A percentile compares a stretch with the other conserved stretches of the same genome.
These are phyloP conservation scores for Fraxinus velutina DNA, from an alignment of 305 asterid genomes.

Conservation along the genomic window DNA sequence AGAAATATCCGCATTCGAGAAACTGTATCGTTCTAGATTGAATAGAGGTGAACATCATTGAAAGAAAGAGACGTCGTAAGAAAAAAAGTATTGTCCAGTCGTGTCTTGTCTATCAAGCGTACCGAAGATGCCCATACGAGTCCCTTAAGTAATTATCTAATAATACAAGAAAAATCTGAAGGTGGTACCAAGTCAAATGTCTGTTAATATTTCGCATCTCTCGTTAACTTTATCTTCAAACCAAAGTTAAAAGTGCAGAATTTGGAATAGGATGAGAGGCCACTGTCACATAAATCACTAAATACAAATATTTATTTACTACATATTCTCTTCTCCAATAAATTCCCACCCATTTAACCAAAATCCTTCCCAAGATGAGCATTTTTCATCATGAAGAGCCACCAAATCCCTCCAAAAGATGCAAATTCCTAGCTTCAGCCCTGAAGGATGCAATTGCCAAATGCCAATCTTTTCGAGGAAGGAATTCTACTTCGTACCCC, in stretches of 20 bases:
- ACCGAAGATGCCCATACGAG: not conserved
- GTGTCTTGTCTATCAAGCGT: not conserved
- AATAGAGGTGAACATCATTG: not conserved
- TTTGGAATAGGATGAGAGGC: conserved; percentile 43
- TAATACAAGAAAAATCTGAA: not conserved
- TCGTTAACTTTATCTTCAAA: conserved; percentile 59
- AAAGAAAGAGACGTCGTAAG: not conserved
- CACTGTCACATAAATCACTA: conserved; percentile 34
- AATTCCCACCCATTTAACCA: conserved; percentile 15
- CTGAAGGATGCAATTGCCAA: conserved; percentile 50
- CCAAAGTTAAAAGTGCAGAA: conserved; percentile 45
- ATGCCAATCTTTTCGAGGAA: conserved; percentile 43
- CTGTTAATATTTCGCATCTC: conserved; percentile 35
- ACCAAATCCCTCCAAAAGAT: conserved; percentile 42
- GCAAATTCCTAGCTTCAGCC: conserved; percentile 48
- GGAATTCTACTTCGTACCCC: conserved; percentile 26
- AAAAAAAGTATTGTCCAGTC: not conserved
- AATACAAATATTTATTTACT: conserved; percentile 20
- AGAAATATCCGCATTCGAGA: not conserved
- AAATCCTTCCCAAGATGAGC: conserved; percentile 35
- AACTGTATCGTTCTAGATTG: not conserved
- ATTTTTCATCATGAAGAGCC: conserved; percentile 45
- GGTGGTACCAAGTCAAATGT: conserved; percentile 7
- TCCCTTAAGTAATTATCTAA: not conserved
- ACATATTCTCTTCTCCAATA: conserved; percentile 22